Evolutionary conservation across 495 filamentous ascomycete species (phyloP), one percentile per base, ranked within the genome.

Genomic region (Penicillium herquei): DNA sequence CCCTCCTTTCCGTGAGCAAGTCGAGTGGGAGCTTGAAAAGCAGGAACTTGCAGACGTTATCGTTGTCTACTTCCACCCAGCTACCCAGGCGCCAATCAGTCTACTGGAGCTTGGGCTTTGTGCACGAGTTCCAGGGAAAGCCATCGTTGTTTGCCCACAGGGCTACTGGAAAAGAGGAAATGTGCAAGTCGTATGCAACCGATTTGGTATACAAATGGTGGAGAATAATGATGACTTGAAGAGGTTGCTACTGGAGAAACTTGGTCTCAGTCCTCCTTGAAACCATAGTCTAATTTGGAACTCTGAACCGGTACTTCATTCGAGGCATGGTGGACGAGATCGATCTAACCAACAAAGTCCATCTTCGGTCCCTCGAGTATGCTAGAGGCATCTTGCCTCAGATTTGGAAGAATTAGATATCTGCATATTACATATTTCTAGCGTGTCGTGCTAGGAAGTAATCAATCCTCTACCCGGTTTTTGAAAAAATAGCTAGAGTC

Each of bases 11-110:
- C 61, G 64, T 1, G 63, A 78, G 55, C 84, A 87, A 63, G 80
- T 83, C 0, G 68, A 76, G 37, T 86, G 82, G 83, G 83, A 87
- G 67, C 69, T 86, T 9, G 71, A 80, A 16, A 80, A 72, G 63
- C 78, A 81, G 39, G 40, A 42, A 8, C 51, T 41, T 0, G 80
- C 78, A 7, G 77, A 82, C 52, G 49, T 85, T 14, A 70, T 86
- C 7, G 78, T 79, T 7, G 54, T 87, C 30, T 85, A 78, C 61
- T 84, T 84, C 43, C 76, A 81, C 35, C 68, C 72, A 0, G 63
- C 48, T 8, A 76, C 78, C 0, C 51, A 57, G 37, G 76, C 78
- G 10, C 77, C 79, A 2, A 69, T 84, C 8, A 79, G 71, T 37
- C 56, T 84, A 58, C 51, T 82, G 5, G 81, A 83, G 61, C 63